Percentiles rank a stretch among this genome's conserved stretches.
These are phyloP conservation scores for Zea mays DNA, from an alignment of 176 grass and related monocot genomes.

Conservation along the genomic window DNA sequence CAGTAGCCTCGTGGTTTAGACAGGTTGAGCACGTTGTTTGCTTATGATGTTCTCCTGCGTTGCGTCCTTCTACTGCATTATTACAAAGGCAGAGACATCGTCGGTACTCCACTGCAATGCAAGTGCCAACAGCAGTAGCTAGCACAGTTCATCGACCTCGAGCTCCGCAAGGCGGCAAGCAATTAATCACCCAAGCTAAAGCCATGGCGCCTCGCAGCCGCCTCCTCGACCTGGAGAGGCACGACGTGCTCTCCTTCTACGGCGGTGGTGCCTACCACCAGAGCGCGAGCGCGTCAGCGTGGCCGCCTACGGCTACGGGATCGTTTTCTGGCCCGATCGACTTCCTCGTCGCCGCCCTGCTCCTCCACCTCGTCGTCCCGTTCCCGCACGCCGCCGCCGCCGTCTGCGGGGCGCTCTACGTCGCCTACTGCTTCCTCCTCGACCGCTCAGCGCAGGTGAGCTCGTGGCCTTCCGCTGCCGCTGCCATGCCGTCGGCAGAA, in stretches of 20 bases:
- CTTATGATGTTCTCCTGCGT: too few species aligned
- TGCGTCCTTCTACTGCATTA: too few species aligned
- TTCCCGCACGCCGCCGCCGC: slow-evolving; percentile 23
- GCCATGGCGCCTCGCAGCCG: slow-evolving; percentile 43
- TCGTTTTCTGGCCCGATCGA: too few species aligned
- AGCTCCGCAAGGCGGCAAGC: not conserved
- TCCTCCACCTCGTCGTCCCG: slow-evolving; percentile 52
- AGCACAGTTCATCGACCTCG: not conserved
- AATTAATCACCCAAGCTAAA: not conserved
- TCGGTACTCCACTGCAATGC: not conserved
- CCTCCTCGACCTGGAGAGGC: slow-evolving; percentile 64
- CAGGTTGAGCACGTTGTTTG: too few species aligned
- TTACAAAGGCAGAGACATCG: not conserved
- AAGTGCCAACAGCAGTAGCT: not conserved
- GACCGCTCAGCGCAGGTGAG: slow-evolving; percentile 41
- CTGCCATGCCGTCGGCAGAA: slow-evolving; percentile 32
- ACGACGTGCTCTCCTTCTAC: slow-evolving; percentile 64
- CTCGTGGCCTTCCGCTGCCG: slow-evolving; percentile 41
- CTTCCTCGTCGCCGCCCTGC: slow-evolving; percentile 39
- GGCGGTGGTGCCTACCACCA: slow-evolving; percentile 43
- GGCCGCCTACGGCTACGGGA: slow-evolving; percentile 11
- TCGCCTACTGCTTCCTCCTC: slow-evolving; percentile 47
- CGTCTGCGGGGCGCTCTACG: slow-evolving; percentile 40
- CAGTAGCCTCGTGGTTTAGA: too few species aligned
- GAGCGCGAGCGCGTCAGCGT: slow-evolving; percentile 40